A percentile compares a stretch with the other conserved stretches of the same genome.
Conservation (phyloP, 208 protist genomes). For the Leishmania guyanensis region DNA sequence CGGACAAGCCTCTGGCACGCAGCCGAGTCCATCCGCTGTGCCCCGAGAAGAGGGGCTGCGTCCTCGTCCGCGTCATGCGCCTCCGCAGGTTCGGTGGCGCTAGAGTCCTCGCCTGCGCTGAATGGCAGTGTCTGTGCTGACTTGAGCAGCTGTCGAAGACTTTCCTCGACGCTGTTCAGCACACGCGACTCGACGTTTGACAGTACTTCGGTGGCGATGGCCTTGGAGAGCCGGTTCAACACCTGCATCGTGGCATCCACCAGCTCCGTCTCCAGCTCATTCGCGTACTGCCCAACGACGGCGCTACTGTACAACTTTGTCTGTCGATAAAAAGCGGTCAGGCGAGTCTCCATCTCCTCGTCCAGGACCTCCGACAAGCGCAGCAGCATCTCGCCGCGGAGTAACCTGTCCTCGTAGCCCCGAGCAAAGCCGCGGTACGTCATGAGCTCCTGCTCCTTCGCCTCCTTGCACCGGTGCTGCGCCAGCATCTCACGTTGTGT, state of each 20-base stretch:
- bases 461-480: slow-evolving; percentile 93
- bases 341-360: slow-evolving; percentile 43
- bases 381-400: slow-evolving; percentile 64
- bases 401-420: slow-evolving; percentile 54
- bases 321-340: slow-evolving; percentile 51
- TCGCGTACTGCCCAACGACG: slow-evolving; percentile 41
- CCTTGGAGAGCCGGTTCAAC: slow-evolving; percentile 55
- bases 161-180: slow-evolving; percentile 56
- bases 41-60: slow-evolving; percentile 8
- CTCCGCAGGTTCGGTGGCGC: slow-evolving; percentile 12
- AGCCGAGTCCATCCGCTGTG: slow-evolving; percentile 45
- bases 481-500: slow-evolving; percentile 97
- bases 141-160: slow-evolving; percentile 50
- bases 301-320: slow-evolving; percentile 70
- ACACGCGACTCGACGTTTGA: slow-evolving; percentile 47
- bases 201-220: slow-evolving; percentile 57
- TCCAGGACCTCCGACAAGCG: slow-evolving; percentile 63
- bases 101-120: slow-evolving; percentile 5
- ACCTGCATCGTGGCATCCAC: slow-evolving; percentile 50
- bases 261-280: slow-evolving; percentile 63
- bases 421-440: slow-evolving; percentile 57
- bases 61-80: slow-evolving; percentile 4
- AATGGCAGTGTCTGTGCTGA: slow-evolving; percentile 63
- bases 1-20: slow-evolving; percentile 55
- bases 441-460: slow-evolving; percentile 53